Percentiles rank a stretch among this genome's conserved stretches.
phyloP scores from a whole-genome alignment of 306 rosid species.

The Chamaecrista fasciculata region DNA sequence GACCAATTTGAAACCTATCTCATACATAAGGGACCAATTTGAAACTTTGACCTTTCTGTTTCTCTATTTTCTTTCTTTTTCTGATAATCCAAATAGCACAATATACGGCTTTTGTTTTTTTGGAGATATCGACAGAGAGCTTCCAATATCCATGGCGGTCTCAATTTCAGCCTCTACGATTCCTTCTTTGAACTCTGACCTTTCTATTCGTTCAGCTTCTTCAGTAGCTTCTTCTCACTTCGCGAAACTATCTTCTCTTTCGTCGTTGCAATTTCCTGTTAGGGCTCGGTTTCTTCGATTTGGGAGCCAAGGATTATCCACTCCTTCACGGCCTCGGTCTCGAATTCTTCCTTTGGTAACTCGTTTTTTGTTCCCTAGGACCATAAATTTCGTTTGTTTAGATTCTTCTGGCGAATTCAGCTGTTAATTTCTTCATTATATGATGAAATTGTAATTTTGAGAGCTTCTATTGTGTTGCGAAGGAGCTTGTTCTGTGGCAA shows the following conservation, averaged over 20 bases:
- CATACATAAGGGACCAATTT: no score
- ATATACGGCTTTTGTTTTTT: no score
- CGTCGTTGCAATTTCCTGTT: constrained; percentile 45
- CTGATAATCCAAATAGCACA: no score
- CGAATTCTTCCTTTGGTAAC: constrained; percentile 50
- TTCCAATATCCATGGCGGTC: constrained; percentile 41
- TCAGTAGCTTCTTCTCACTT: constrained; percentile 22
- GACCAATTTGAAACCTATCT: no score
- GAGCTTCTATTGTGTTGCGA: not conserved
- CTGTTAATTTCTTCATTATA: not conserved
- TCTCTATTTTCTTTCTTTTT: not conserved
- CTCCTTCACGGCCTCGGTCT: constrained; percentile 36
- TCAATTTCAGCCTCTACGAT: constrained; percentile 42
- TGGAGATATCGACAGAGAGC: no score
- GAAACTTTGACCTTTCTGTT: not conserved
- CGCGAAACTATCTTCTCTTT: constrained; percentile 24
- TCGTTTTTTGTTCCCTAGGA: not conserved
- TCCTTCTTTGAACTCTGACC: constrained; percentile 33
- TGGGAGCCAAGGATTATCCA: constrained; percentile 22
- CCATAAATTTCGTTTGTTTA: not conserved
- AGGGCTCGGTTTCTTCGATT: constrained; percentile 34
- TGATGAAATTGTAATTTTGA: not conserved
- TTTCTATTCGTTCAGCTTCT: constrained; percentile 15
- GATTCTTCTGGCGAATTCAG: not conserved
- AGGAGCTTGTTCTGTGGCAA: not conserved